Base-by-base conservation (phyloP, 2,329 filamentous ascomycete genomes). In the Trichoderma sp. region DNA sequence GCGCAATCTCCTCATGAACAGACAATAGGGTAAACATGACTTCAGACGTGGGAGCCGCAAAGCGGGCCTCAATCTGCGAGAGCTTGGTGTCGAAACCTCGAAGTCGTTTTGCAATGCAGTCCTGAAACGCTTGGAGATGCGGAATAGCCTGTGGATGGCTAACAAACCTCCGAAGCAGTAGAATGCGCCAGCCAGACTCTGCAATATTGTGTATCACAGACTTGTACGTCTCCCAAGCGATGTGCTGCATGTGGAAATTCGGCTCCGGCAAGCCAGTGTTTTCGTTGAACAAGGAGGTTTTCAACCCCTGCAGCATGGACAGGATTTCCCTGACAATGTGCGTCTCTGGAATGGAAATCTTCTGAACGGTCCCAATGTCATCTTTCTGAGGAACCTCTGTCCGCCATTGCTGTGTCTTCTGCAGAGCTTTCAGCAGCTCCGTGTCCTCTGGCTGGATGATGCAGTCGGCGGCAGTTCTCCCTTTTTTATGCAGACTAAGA, bases 301-400 rank as follows among this genome's bases (percentile, higher is more conserved):
- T 86, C 4, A 95, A 80, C 0, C 94, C 94, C 64, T 88, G 87
- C 0, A 98, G 84, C 92, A 97, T 96, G 73, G 92, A 94, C 0
- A 97, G 81, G 0, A 88, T 86, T 64, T 98, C 93, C 57, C 93
- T 87, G 29, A 94, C 80, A 12, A 89, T 82, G 70, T 94, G 89
- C 1, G 91, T 81, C 75, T 97, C 94, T 0, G 90, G 87, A 6
- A 94, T 81, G 1, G 78, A 73, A 0, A 81, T 76, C 67, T 83
- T 84, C 35, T 77, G 78, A 0, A 77, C 69, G 37, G 73, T 74
- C 0, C 76, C 77, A 10, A 73, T 69, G 4, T 74, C 59, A 22
- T 82, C 79, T 60, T 65, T 78, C 59, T 53, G 84, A 70, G 69
- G 78, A 67, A 64, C 80, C 67, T 70, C 68, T 2, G 52, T 68